Percentiles rank a stretch among this genome's conserved stretches.
Evolutionary conservation across 1,139 yeast species (phyloP).

Genomic region (Arxiozyma slooffiae): DNA sequence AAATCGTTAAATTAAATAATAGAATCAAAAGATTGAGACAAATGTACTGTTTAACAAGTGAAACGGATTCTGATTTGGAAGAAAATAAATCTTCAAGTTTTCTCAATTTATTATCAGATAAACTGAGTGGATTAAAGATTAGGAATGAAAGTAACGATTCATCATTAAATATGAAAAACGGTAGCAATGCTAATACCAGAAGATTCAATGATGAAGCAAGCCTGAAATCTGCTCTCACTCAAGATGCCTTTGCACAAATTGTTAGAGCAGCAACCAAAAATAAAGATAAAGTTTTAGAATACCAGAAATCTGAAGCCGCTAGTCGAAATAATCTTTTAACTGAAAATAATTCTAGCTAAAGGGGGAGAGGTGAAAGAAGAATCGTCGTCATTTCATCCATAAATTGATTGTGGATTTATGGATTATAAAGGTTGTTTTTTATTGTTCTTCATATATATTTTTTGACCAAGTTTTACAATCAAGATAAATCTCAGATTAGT

Average conservation of each 20-base stretch:
- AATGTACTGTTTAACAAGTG: slow-evolving; percentile 38
- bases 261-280: slow-evolving; percentile 63
- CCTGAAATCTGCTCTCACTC: slow-evolving; percentile 32
- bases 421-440: neutral
- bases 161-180: neutral
- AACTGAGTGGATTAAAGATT: slow-evolving; percentile 12
- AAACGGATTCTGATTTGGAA: slow-evolving; percentile 32
- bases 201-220: slow-evolving; percentile 12
- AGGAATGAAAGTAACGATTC: neutral
- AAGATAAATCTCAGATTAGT: neutral
- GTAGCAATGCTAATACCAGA: neutral
- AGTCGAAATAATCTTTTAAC: neutral
- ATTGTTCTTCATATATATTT: neutral
- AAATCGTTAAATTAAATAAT: slow-evolving; percentile 66
- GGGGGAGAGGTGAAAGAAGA: neutral
- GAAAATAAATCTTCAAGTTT: slow-evolving; percentile 12
- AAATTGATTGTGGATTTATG: too few relatives aligned
- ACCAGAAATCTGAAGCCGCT: slow-evolving; percentile 2
- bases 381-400: neutral
- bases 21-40: slow-evolving; percentile 57
- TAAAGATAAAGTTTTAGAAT: slow-evolving; percentile 37
- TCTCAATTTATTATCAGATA: slow-evolving; percentile 6
- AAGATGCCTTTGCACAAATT: slow-evolving; percentile 57
- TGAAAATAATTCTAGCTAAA: neutral
- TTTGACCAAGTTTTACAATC: too few relatives aligned